A percentile compares a stretch with the other conserved stretches of the same genome.
phyloP scores from a whole-genome alignment of 495 filamentous ascomycete species.

The Penicillium canariense region DNA sequence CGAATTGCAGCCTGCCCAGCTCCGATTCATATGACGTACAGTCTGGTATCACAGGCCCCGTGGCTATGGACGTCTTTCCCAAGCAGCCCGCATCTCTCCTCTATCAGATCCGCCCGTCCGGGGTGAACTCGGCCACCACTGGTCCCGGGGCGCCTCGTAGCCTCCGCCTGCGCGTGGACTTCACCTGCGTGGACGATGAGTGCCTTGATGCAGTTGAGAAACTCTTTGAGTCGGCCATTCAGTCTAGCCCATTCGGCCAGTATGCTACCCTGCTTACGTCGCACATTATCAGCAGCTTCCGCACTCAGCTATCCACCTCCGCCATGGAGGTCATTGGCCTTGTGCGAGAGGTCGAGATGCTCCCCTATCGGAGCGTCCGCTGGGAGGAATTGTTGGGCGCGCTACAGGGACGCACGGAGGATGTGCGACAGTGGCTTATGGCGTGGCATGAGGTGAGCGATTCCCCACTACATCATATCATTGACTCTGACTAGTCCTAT shows the following conservation, averaged over 20 bases:
- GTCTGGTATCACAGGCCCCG: slow-evolving; percentile 52
- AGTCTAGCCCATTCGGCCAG: slow-evolving; percentile 39
- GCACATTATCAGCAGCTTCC: slow-evolving; percentile 53
- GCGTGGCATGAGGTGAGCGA: slow-evolving; percentile 48
- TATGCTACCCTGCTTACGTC: slow-evolving; percentile 49
- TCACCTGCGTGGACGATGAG: slow-evolving; percentile 72
- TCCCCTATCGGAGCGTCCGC: slow-evolving; percentile 34
- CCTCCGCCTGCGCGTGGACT: slow-evolving; percentile 71
- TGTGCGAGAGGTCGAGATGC: slow-evolving; percentile 42
- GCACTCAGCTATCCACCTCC: slow-evolving; percentile 48
- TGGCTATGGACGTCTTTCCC: slow-evolving; percentile 66
- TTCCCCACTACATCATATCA: neutral
- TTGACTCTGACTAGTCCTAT: neutral
- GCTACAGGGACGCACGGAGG: slow-evolving; percentile 36
- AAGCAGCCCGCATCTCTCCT: slow-evolving; percentile 79
- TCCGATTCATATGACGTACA: slow-evolving; percentile 68
- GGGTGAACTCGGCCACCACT: slow-evolving; percentile 13
- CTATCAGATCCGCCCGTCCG: slow-evolving; percentile 62
- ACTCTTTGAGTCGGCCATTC: slow-evolving; percentile 42
- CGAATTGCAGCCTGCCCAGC: slow-evolving; percentile 64
- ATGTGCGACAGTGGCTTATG: slow-evolving; percentile 41
- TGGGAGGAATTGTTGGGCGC: slow-evolving; percentile 45
- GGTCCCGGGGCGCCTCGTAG: slow-evolving; percentile 42
- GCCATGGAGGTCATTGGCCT: slow-evolving; percentile 56
- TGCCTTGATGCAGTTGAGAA: slow-evolving; percentile 44